These are phyloP conservation scores for Asterochloris erici DNA, from an alignment of 139 green algal species.

Conservation along the genomic window DNA sequence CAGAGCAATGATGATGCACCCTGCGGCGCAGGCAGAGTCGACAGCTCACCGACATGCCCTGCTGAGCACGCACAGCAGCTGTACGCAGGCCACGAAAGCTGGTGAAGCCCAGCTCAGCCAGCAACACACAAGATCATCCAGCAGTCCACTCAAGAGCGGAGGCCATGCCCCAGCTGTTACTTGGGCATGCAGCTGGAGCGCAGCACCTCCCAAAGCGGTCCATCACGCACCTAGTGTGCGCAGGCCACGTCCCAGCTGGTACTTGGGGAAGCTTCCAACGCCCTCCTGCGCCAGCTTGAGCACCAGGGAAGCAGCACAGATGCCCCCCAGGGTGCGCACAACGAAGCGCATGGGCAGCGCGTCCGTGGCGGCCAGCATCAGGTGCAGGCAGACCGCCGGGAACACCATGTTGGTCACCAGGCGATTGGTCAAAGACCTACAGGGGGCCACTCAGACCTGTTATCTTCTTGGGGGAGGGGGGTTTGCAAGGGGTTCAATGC, in stretches of 20 bases:
- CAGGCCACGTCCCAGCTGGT: background rate
- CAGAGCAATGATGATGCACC: background rate
- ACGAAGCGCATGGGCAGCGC: background rate
- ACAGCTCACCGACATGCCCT: too few relatives aligned
- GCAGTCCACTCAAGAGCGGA: too few relatives aligned
- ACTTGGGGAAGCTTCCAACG: background rate
- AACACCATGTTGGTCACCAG: conserved; percentile 17
- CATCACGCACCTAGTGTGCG: background rate
- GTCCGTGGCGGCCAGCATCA: background rate
- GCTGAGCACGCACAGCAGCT: too few relatives aligned
- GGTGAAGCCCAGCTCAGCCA: too few relatives aligned
- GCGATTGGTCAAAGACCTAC: background rate
- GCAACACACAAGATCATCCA: too few relatives aligned
- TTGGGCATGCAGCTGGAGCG: too few relatives aligned
- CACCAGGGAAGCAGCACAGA: background rate
- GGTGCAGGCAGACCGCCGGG: conserved; percentile 11
- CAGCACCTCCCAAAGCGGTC: too few relatives aligned
- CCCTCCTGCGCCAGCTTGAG: conserved; percentile 17
- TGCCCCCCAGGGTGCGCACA: background rate
- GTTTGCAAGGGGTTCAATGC: too few relatives aligned
- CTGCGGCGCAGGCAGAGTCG: background rate
- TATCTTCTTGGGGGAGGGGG: background rate
- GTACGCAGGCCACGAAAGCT: too few relatives aligned
- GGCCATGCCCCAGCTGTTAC: too few relatives aligned
- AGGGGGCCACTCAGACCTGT: too few relatives aligned